A percentile compares a stretch with the other conserved stretches of the same genome.
These are phyloP conservation scores for Porcisia deanei DNA, from an alignment of 208 protist genomes.

Conservation along the genomic window DNA sequence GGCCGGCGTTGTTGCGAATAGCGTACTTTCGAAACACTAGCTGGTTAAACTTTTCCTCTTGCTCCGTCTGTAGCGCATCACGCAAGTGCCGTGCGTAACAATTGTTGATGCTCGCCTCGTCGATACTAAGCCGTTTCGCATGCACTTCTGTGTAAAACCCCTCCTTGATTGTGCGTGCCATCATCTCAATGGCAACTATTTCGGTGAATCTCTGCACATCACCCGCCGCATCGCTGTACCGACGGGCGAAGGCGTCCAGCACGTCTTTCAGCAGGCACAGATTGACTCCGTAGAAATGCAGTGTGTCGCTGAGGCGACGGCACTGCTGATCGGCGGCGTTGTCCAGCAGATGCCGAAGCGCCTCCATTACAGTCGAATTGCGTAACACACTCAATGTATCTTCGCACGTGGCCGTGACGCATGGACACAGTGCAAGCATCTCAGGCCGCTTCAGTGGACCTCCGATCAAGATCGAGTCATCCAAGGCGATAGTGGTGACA, in stretches of 20 bases:
- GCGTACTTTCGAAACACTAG: constrained; percentile 69
- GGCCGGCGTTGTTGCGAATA: background rate
- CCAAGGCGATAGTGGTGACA: constrained; percentile 66
- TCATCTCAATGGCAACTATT: constrained; percentile 62
- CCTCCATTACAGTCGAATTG: constrained; percentile 39
- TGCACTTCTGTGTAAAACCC: constrained; percentile 84
- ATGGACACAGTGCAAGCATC: constrained; percentile 59
- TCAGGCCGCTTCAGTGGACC: constrained; percentile 82
- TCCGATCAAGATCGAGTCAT: constrained; percentile 46
- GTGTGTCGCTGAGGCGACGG: constrained; percentile 17
- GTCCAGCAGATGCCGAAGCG: constrained; percentile 30
- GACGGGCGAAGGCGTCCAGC: constrained; percentile 24
- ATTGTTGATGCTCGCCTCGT: constrained; percentile 36
- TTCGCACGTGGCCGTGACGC: constrained; percentile 51
- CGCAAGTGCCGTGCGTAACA: constrained; percentile 50
- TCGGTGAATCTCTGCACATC: constrained; percentile 27
- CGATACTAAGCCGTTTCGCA: constrained; percentile 74
- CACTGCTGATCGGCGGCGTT: constrained; percentile 21
- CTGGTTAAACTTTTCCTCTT: constrained; percentile 34
- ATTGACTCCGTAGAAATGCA: constrained; percentile 77
- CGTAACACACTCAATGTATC: constrained; percentile 60
- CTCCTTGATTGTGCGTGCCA: constrained; percentile 75
- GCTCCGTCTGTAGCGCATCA: constrained; percentile 40
- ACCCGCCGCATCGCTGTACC: constrained; percentile 5
- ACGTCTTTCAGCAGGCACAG: constrained; percentile 77